Evolutionary conservation across 495 filamentous ascomycete genomes (phyloP).

Genomic region (Penicillium parvum): DNA sequence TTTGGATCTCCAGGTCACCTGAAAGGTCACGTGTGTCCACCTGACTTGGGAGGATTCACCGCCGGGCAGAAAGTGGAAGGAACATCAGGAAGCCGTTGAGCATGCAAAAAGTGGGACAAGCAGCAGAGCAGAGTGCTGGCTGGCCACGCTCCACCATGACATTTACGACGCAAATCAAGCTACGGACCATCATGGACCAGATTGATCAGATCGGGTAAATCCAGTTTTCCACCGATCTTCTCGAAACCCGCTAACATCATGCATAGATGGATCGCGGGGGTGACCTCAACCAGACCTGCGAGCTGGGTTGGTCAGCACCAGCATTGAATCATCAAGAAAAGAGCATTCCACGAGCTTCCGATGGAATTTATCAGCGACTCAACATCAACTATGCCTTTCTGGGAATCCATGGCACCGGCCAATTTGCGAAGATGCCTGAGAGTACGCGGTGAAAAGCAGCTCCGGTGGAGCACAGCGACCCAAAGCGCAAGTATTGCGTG

Average conservation of each 20-base stretch:
- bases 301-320: slow-evolving; percentile 16
- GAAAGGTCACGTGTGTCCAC: neutral
- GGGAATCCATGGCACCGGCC: neutral
- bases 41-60: neutral
- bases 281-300: neutral
- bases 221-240: slow-evolving; percentile 3
- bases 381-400: neutral
- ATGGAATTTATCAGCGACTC: neutral
- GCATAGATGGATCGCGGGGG: slow-evolving; percentile 6
- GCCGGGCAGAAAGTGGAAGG: slow-evolving; percentile 1
- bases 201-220: slow-evolving; percentile 6
- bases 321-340: neutral
- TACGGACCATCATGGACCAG: too few species aligned
- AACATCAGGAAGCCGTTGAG: neutral
- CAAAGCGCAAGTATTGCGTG: slow-evolving; percentile 39
- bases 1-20: neutral
- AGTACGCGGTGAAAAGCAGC: neutral
- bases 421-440: slow-evolving; percentile 4
- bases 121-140: neutral
- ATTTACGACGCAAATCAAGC: slow-evolving; percentile 1
- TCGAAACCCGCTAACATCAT: slow-evolving; percentile 15
- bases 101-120: neutral
- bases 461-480: slow-evolving; percentile 24
- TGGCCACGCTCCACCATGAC: slow-evolving; percentile 11
- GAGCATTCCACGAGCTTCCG: neutral